Evolutionary conservation across 1,284 basidiomycete genomes (phyloP).

Genomic region (Irpex lacteus): DNA sequence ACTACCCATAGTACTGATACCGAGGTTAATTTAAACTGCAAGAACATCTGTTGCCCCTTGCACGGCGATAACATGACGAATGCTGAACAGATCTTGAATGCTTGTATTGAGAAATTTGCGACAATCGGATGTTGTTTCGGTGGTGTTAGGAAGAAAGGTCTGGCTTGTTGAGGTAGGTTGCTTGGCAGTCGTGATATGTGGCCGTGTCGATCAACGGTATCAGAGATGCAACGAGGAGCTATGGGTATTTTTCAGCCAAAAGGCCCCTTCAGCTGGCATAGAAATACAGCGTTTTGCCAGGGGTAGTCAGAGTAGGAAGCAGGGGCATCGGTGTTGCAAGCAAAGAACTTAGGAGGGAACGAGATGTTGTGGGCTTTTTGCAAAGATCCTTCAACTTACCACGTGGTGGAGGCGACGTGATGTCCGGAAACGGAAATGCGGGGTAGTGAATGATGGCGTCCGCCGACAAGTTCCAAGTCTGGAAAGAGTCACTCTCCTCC

Average conservation of each 20-base stretch:
- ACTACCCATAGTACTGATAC: neutral
- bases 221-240: neutral
- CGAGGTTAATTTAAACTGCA: neutral
- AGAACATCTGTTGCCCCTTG: neutral
- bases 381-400: neutral
- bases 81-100: neutral
- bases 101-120: neutral
- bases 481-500: neutral
- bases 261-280: neutral
- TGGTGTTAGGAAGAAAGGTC: neutral
- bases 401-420: neutral
- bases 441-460: neutral
- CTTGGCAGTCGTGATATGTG: constrained; percentile 1
- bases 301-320: neutral
- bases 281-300: neutral
- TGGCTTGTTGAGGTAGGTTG: neutral
- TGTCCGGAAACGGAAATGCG: neutral
- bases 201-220: neutral
- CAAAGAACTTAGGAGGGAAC: neutral
- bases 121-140: neutral
- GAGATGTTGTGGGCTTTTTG: too few species aligned
- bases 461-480: neutral
- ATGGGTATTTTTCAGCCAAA: neutral
- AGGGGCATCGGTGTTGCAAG: neutral
- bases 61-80: neutral